Evolutionary conservation across 2,329 filamentous ascomycete genomes (phyloP), one percentile per base, ranked within the genome.

Genomic region (Claviceps arundinis): DNA sequence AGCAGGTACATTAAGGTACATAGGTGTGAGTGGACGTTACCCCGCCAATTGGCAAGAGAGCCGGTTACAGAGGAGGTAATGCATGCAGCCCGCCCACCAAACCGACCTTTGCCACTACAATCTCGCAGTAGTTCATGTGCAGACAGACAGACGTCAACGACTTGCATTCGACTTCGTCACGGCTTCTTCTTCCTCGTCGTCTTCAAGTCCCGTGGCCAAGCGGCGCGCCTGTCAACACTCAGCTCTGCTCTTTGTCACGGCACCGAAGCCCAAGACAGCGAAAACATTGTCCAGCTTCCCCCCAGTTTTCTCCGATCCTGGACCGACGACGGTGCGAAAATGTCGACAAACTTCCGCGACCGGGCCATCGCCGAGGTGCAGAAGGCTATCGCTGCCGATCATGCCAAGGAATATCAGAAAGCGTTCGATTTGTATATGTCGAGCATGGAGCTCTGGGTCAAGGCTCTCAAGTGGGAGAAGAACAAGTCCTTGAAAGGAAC

Each of bases 401-500:
- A 91, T 59, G 86, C 87, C 46, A 90, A 89, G 66, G 89, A 97
- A 67, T 98, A 98, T 72, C 89, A 96, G 63, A 91, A 94, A 70
- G 93, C 93, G 52, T 97, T 97, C 69, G 87, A 95, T 66, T 78
- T 86, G 57, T 98, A 98, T 80, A 96, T 95, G 75, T 84, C 89
- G 60, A 85, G 91, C 50, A 86, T 98, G 61, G 91, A 98, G 72
- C 82, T 97, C 54, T 98, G 97, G 76, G 95, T 98, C 87, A 86
- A 97, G 56, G 93, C 93, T 37, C 78, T 98, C 55, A 98, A 98
- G 76, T 98, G 91, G 91, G 93, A 98, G 74, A 98, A 97, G 80
- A 97, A 96, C 73, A 83, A 87, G 57, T 91, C 90, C 62, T 90
- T 89, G 57, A 97, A 97, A 75, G 89, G 94, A 66, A 95, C 95